Conservation (phyloP, 441 rosid genomes). For the Melastoma candidum region DNA sequence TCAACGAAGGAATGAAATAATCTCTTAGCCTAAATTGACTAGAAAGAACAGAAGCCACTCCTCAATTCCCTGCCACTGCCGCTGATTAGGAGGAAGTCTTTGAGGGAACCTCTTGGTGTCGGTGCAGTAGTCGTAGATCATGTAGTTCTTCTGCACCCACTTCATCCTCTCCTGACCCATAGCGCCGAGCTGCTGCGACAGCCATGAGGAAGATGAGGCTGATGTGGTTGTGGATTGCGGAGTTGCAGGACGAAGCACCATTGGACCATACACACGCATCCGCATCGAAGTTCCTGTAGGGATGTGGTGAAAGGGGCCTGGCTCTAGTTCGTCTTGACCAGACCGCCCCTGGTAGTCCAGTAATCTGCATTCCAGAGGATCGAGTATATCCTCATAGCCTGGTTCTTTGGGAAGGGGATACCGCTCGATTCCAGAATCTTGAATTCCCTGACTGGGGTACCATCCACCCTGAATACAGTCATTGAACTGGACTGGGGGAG, state of each 20-base stretch:
- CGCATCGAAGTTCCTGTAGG: constrained; percentile 18
- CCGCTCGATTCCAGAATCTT: constrained; percentile 23
- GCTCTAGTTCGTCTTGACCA: constrained; percentile 26
- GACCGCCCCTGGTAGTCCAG: constrained; percentile 51
- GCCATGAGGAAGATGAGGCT: constrained; percentile 7
- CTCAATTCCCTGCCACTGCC: neutral
- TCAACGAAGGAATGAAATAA: constrained; percentile 17
- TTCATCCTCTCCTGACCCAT: constrained; percentile 12
- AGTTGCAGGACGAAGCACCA: constrained; percentile 6
- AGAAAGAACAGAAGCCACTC: neutral
- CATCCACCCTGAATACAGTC: constrained; percentile 5
- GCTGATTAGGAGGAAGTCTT: constrained; percentile 14
- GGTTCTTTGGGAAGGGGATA: constrained; percentile 20
- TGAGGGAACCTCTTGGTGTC: constrained; percentile 20
- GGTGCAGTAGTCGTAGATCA: constrained; percentile 23
- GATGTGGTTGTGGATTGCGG: neutral
- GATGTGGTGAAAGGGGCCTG: constrained; percentile 24
- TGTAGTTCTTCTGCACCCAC: constrained; percentile 19
- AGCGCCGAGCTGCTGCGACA: constrained; percentile 8
- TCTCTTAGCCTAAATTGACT: neutral
- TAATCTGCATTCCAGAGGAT: constrained; percentile 38
- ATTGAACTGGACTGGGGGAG: neutral
- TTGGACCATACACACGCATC: constrained; percentile 19
- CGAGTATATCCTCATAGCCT: constrained; percentile 23
- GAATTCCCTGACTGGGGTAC: constrained; percentile 20